phyloP scores from a whole-genome alignment of 345 rosid species.

The Euphorbia peplus region DNA sequence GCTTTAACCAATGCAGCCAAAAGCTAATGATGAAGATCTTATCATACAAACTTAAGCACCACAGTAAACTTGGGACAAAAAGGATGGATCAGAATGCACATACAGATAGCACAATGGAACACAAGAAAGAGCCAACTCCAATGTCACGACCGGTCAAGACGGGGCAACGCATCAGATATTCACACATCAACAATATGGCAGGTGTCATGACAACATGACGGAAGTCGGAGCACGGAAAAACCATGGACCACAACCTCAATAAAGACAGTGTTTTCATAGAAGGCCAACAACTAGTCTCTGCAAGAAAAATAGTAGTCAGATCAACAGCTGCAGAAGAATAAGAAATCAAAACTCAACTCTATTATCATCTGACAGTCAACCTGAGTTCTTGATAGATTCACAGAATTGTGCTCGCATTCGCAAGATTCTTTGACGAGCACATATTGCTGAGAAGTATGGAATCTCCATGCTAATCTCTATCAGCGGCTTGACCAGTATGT shows the following conservation, averaged over 20 bases:
- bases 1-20: slow-evolving; percentile 3
- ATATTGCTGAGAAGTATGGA: slow-evolving; percentile 93
- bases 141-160: slow-evolving; percentile 73
- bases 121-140: slow-evolving; percentile 78
- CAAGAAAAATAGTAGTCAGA: slow-evolving; percentile 10
- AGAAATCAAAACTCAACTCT: background rate
- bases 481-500: slow-evolving; percentile 76
- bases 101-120: slow-evolving; percentile 82
- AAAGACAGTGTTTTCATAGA: slow-evolving; percentile 80
- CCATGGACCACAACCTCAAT: slow-evolving; percentile 86
- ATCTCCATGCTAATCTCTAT: slow-evolving; percentile 86
- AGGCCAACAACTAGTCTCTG: slow-evolving; percentile 88
- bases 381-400: slow-evolving; percentile 68
- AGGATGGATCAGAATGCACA: slow-evolving; percentile 18
- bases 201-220: slow-evolving; percentile 96
- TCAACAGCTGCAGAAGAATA: slow-evolving; percentile 4
- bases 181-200: slow-evolving; percentile 74
- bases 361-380: slow-evolving; percentile 33
- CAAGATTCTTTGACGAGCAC: slow-evolving; percentile 82
- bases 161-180: slow-evolving; percentile 92
- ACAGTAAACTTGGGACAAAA: background rate
- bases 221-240: slow-evolving; percentile 93
- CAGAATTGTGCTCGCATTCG: slow-evolving; percentile 61
- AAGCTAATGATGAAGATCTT: slow-evolving; percentile 6
- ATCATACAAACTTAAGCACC: background rate